Evolutionary conservation across 2,329 filamentous ascomycete species (phyloP), one percentile per base, ranked within the genome.

Genomic region (Ophiostoma montium): DNA sequence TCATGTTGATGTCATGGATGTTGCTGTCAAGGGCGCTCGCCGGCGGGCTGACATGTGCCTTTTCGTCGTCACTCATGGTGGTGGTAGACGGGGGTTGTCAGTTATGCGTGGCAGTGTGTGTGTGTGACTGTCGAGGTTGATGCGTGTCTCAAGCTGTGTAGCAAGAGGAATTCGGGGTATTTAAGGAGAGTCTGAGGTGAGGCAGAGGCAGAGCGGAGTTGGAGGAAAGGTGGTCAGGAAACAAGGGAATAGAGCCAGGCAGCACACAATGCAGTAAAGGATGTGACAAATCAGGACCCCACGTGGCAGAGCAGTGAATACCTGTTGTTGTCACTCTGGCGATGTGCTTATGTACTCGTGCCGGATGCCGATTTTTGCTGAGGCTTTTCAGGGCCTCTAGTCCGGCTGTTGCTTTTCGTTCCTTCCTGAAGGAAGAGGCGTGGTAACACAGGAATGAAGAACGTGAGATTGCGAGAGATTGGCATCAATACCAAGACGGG

Each of bases 31-130:
- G 33, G 12, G 49, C 49, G 9, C 35, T 51, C 27, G 23, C 48
- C 2, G 45, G 49, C 5, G 50, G 50, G 21, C 30, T 43, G 35
- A 35, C 39, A 38, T 51, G 50, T 15, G 47, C 55, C 41, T 57
- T 57, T 46, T 57, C 55, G 35, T 53, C 55, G 48, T 54, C 50
- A 23, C 54, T 56, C 50, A 52, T 51, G 23, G 39, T 53, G 27
- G 12, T 42, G 9, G 18, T 13, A 7, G 36, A 35, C 8, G 23
- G 23, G 23, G 23, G 18, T 21, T 21, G 7, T 27, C 8, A 21
- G 18, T 38, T 38, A 38, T 19, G 35, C 12, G 12, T 6, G 18
- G 3, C 12, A 9, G 18, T 23, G 36, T 21, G 36, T 13, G 35
- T 36, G 16, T 19, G 18, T 38, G 18, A 19, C 8, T 10, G n/a